Base-by-base conservation (phyloP, 768 basidiomycete species). In the Tulasnella sp. region DNA sequence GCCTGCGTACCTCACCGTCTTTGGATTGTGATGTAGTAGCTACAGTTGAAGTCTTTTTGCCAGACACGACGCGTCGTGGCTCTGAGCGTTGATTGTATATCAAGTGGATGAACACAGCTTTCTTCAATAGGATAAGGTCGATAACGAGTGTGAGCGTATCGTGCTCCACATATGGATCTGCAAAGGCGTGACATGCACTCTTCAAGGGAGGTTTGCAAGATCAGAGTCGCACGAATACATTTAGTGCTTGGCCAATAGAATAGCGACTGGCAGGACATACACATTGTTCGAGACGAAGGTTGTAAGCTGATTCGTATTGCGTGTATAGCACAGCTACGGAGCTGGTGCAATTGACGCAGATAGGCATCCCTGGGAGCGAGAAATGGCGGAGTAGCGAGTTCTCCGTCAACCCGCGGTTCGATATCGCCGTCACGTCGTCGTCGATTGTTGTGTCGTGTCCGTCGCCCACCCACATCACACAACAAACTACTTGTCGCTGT, bases 91-190 rank as follows among this genome's bases (percentile, higher is more conserved):
- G 75, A 66, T 92, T 92, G 65, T 85, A 92, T 29, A 92, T 71
- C 17, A 92, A 70, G 70, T 92, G 89, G 17, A 84, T 76, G 66
- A 85, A 91, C 2, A 91, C 89, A 11, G 80, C 88, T 38, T 84
- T 72, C 69, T 91, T 91, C 22, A 92, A 75, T 22, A 92, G 75
- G 52, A 92, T 84, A 1, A 92, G 76, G 71, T 92, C 90, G 42
- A 92, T 75, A 4, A 87, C 70, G 19, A 91, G 72, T 1, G 80
- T 84, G 61, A 91, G 71, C 0, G 75, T 72, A 68, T 91, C 87
- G 62, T 91, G 84, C 67, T 92, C 89, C 61, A 91, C 86, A 64
- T 91, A 92, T 59, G 87, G 87, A 70, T 92, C 90, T 0, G 83
- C 87, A 65, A 91, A 89, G 25, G 73, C 70, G 38, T 58, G 45